Base-by-base conservation (phyloP, 768 basidiomycete genomes). In the Trametes cinnabarina region DNA sequence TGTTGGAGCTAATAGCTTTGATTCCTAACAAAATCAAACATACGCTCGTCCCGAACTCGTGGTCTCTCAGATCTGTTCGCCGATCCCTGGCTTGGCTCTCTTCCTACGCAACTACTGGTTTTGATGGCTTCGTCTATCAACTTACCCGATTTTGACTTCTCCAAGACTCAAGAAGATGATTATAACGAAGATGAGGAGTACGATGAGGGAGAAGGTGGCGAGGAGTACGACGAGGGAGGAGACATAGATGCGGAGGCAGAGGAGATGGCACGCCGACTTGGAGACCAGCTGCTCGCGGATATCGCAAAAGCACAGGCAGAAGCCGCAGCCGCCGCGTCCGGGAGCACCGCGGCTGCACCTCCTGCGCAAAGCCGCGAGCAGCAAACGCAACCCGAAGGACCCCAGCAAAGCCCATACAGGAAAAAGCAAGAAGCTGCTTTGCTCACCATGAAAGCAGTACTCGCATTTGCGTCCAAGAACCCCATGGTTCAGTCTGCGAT, bases 271-370 rank as follows among this genome's bases (percentile, higher is more conserved):
- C 79, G 86, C 44, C 76, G 85, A 25, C 73, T 92, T 28, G 84
- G 86, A n/a, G 87, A 87, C 62, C 84, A 92, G 57, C 76, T 92
- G 6, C 86, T 84, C 82, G 90, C 88, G 3, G 87, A 89, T 64
- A 86, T 91, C 47, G 83, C 73, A 65, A 86, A 82, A 67, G 86
- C 79, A 5, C 83, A 80, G 59, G 80, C 79, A 4, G 79, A 79
- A 39, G 72, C 66, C 10, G 68, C 71, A 17, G 68, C 67, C 17
- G 58, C 62, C 2, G 56, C 61, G 46, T 32, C 12, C 2, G 41
- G 65, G 8, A 34, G 42, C 34, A 50, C 57, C 6, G 39, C 44
- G 15, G 37, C 55, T 15, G 37, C 60, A 14, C 47, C 47, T 30
- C 52, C 47, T 23, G 23, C 50, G 26, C 54, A 28, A 23, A 26